A percentile compares a stretch with the other conserved stretches of the same genome.
Conservation (phyloP, 1,284 basidiomycete genomes). For the Sanghuangporus baumii region DNA sequence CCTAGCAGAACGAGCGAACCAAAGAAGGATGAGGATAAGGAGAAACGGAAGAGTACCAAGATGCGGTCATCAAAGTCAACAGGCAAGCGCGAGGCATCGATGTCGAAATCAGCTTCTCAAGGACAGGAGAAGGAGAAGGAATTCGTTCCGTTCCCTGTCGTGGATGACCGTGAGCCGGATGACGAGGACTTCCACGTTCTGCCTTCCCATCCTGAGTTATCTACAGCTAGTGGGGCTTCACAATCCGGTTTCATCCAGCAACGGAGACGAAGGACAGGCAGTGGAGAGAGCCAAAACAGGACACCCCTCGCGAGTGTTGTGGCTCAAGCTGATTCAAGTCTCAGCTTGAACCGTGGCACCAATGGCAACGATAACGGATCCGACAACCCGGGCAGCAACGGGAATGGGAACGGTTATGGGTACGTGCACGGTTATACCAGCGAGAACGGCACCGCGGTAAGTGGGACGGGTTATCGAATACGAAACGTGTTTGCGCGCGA, state of each 20-base stretch:
- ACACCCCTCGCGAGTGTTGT: conserved; percentile 16
- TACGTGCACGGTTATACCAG: conserved; percentile 9
- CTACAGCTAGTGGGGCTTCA: not conserved
- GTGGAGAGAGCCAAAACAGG: not conserved
- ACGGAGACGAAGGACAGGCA: conserved; percentile 11
- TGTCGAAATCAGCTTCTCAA: not conserved
- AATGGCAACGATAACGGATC: conserved; percentile 28
- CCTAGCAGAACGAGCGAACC: not conserved
- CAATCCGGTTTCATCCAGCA: not conserved
- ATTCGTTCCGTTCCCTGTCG: conserved; percentile 18
- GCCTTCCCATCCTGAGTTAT: conserved; percentile 17
- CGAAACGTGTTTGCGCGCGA: conserved; percentile 66
- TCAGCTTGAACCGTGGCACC: not conserved
- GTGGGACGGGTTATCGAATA: conserved; percentile 39
- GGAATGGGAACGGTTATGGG: conserved; percentile 1
- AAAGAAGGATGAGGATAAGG: not conserved
- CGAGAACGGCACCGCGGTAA: not conserved
- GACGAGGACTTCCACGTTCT: conserved; percentile 19
- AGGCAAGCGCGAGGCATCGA: not conserved
- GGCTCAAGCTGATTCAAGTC: conserved; percentile 18
- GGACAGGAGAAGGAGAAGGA: not conserved
- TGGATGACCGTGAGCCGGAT: conserved; percentile 21
- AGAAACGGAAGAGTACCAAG: conserved; percentile 3
- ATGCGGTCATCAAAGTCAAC: conserved; percentile 7
- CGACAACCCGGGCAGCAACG: conserved; percentile 10